phyloP scores from a whole-genome alignment of 306 rosid genomes.

The Prinsepia uniflora region DNA sequence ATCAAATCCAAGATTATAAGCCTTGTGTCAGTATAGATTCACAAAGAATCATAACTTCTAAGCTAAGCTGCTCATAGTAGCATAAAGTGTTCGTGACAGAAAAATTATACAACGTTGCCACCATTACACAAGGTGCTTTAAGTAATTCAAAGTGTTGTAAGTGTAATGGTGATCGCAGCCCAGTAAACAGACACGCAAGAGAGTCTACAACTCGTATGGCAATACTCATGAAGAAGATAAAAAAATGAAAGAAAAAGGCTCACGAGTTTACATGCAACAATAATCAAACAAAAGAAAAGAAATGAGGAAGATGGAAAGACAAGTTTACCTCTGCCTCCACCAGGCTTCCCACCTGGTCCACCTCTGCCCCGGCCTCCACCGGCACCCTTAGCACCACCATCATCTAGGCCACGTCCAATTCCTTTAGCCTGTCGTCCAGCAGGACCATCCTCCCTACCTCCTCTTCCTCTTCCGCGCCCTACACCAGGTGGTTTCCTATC shows the following conservation, averaged over 20 bases:
- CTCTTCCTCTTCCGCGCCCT: conserved; percentile 98
- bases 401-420: conserved; percentile 88
- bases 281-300: too few species aligned
- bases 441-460: conserved; percentile 68
- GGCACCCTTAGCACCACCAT: conserved; percentile 67
- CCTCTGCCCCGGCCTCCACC: conserved; percentile 94
- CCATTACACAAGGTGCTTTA: not conserved
- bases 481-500: conserved; percentile 97
- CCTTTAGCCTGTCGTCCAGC: conserved; percentile 82
- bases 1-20: not conserved
- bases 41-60: not conserved
- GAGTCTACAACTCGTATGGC: not conserved
- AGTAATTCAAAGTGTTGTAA: too few species aligned
- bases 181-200: too few species aligned
- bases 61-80: not conserved
- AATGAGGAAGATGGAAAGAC: not conserved
- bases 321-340: conserved; percentile 75
- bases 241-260: too few species aligned
- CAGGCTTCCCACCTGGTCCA: conserved; percentile 58
- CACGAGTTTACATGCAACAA: too few species aligned
- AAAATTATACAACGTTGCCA: not conserved
- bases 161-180: too few species aligned
- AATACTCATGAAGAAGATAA: not conserved
- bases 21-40: not conserved
- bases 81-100: not conserved